Conservation (phyloP, 495 filamentous ascomycete genomes). For the Rostrohypoxylon terebratum region DNA sequence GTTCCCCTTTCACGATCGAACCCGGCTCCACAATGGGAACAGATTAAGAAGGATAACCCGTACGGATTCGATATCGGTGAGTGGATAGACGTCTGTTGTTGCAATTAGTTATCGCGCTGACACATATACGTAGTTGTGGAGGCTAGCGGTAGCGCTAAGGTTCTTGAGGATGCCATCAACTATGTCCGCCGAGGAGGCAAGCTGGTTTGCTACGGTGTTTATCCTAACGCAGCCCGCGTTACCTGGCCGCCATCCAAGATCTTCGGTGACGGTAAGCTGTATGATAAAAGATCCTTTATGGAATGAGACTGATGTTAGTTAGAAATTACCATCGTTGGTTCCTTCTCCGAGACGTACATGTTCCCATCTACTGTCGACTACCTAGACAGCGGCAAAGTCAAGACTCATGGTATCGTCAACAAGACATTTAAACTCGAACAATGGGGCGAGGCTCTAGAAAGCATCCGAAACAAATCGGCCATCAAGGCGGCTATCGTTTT, state of each 20-base stretch:
- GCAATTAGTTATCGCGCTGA: conserved; percentile 40
- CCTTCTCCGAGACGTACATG: conserved; percentile 78
- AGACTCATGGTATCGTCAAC: conserved; percentile 67
- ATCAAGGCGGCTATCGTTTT: conserved; percentile 80
- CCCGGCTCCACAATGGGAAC: conserved; percentile 66
- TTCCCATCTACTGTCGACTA: conserved; percentile 79
- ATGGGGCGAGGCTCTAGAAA: conserved; percentile 65
- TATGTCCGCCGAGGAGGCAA: conserved; percentile 76
- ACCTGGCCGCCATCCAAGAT: conserved; percentile 76
- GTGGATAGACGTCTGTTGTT: conserved; percentile 6
- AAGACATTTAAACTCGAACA: conserved; percentile 66
- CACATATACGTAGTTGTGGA: conserved; percentile 51
- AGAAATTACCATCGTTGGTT: conserved; percentile 77
- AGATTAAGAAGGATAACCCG: conserved; percentile 73
- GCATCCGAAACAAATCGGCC: conserved; percentile 72
- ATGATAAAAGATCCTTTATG: background rate
- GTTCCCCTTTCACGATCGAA: conserved; percentile 69
- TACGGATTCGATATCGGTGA: conserved; percentile 78
- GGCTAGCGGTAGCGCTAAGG: conserved; percentile 73
- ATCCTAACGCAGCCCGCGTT: conserved; percentile 69
- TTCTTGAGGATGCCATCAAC: conserved; percentile 77
- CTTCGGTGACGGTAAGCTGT: conserved; percentile 53
- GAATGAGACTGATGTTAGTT: conserved; percentile 51
- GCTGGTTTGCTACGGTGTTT: conserved; percentile 74
- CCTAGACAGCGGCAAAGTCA: conserved; percentile 73